Percentiles rank a stretch among this genome's conserved stretches.
Evolutionary conservation across 768 basidiomycete genomes (phyloP).

Genomic region (Leccinum longicurvipes): DNA sequence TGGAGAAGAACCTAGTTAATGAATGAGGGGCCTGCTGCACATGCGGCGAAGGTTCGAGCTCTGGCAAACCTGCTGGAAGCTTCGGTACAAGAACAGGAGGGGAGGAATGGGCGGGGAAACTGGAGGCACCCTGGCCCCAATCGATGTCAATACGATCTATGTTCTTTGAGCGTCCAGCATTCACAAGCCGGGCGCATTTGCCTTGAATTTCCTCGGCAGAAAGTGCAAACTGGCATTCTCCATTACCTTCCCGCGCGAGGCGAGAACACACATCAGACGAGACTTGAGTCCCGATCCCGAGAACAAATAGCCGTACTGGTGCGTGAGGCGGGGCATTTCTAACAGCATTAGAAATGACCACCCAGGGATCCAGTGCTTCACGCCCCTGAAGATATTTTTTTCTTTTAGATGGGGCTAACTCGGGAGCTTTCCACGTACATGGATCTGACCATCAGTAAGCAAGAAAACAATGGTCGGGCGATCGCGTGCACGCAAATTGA

Average conservation of each 20-base stretch:
- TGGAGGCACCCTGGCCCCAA: slow-evolving; percentile 37
- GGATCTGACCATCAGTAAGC: slow-evolving; percentile 55
- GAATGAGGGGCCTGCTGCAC: slow-evolving; percentile 34
- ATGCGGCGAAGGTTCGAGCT: slow-evolving; percentile 34
- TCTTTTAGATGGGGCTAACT: not conserved
- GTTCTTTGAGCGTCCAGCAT: slow-evolving; percentile 46
- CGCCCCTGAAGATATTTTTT: not conserved
- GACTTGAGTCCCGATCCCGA: slow-evolving; percentile 52
- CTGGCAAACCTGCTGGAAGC: slow-evolving; percentile 10
- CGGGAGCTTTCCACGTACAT: slow-evolving; percentile 7
- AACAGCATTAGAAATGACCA: slow-evolving; percentile 32
- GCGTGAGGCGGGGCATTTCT: slow-evolving; percentile 24
- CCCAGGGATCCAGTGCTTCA: slow-evolving; percentile 17
- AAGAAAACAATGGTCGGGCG: slow-evolving; percentile 51
- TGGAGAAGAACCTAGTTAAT: slow-evolving; percentile 32
- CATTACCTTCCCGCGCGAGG: slow-evolving; percentile 54
- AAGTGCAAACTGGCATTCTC: slow-evolving; percentile 45
- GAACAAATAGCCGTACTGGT: slow-evolving; percentile 49
- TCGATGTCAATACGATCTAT: slow-evolving; percentile 47
- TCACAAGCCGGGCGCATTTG: slow-evolving; percentile 49
- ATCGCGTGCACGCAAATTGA: slow-evolving; percentile 31
- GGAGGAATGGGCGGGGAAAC: not conserved
- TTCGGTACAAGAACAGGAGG: slow-evolving; percentile 15
- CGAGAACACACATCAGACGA: slow-evolving; percentile 51
- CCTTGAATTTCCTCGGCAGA: slow-evolving; percentile 43